These are phyloP conservation scores for Gynochthodes officinalis DNA, from an alignment of 257 asterid species.

Conservation along the genomic window DNA sequence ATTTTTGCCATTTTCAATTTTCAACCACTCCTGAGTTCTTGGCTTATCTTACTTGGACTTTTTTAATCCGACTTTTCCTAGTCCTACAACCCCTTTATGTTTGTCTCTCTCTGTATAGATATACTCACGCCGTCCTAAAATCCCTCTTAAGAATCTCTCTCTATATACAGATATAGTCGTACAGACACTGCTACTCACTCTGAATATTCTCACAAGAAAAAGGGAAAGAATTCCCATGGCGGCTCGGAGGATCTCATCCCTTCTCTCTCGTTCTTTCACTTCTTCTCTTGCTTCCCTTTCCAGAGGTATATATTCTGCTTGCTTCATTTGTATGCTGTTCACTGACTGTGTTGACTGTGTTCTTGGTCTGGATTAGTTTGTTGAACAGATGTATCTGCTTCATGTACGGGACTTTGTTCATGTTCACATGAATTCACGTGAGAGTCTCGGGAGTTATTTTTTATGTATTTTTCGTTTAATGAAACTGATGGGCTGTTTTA, in stretches of 20 bases:
- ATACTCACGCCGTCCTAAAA: too few species aligned
- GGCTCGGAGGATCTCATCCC: constrained; percentile 59
- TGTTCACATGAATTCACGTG: neutral
- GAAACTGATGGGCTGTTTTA: neutral
- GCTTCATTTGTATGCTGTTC: neutral
- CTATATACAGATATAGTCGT: too few species aligned
- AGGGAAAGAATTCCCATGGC: constrained; percentile 42
- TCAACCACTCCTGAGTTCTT: too few species aligned
- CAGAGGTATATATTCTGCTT: constrained; percentile 18
- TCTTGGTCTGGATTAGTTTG: neutral
- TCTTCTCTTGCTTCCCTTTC: constrained; percentile 23
- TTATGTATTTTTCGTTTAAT: neutral
- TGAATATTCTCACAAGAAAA: neutral
- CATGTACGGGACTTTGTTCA: neutral
- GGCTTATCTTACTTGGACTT: too few species aligned
- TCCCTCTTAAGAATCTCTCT: too few species aligned
- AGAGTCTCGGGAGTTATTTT: neutral
- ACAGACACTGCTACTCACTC: neutral
- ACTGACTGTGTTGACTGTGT: neutral
- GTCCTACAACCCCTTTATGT: neutral
- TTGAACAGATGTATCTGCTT: too few species aligned
- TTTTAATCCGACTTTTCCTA: neutral
- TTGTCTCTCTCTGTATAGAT: too few species aligned
- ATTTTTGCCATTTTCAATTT: too few species aligned
- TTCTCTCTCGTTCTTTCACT: constrained; percentile 42